Base-by-base conservation (phyloP, 163 green algal genomes). In the Chlorella variabilis region DNA sequence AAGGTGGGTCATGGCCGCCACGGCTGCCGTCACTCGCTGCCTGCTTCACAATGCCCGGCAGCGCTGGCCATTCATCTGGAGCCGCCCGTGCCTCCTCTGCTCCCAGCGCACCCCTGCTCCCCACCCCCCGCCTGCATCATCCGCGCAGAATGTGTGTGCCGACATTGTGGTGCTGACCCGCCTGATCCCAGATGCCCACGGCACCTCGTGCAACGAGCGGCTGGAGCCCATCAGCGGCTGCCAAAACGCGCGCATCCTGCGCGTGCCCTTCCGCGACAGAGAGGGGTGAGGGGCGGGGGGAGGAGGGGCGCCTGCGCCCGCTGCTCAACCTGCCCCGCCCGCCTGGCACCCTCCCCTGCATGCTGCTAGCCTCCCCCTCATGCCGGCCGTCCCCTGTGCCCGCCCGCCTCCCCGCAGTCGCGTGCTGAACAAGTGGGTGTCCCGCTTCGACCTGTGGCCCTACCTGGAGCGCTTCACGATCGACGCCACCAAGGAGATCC, bases 401-500 rank as follows among this genome's bases (percentile, higher is more conserved):
- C 34, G 33, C 63, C 3, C 34, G 21, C 33, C 63, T n/a, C 9
- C n/a, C 17, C 38, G 76, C 63, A 82, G 76, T 21, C 76, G 66
- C 69, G 87, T 92, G 42, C 63, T 83, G 45, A 36, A 42, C 65
- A 34, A 77, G 36, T 82, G 59, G 82, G 83, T 89, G 42, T 90
- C 66, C 48, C 88, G 93, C 38, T 96, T 97, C 75, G 88, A 97
- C 73, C 84, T 97, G 59, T 97, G 92, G 93, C 93, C 93, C 13
- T 96, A 96, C 81, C 84, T 97, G 67, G 93, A 97, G 88, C 87
- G 85, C 63, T 97, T 97, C 80, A 89, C 93, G 0, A 84, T 95
- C 49, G 93, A 97, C 39, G 85, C 86, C 1, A 88, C 87, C 31
- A 79, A 83, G 36, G 93, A 97, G 83, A 71, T 97, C 2, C 75